These are phyloP conservation scores for Serendipita vermifera DNA, from an alignment of 768 basidiomycete genomes.

Conservation along the genomic window DNA sequence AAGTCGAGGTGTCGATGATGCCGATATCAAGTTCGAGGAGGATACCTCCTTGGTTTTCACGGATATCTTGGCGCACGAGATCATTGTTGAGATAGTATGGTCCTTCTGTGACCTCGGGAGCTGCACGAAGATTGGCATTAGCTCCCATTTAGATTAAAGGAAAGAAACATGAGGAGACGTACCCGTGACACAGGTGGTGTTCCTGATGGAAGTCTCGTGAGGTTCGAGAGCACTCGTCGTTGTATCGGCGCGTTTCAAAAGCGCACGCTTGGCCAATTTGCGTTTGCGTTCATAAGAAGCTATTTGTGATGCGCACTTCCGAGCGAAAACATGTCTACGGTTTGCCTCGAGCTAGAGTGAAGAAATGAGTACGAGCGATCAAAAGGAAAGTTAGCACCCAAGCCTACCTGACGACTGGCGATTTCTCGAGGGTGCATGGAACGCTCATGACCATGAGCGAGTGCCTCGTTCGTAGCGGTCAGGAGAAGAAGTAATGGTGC, in stretches of 20 bases:
- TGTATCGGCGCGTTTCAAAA: background rate
- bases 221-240: constrained; percentile 5
- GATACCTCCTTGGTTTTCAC: constrained; percentile 25
- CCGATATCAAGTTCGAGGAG: constrained; percentile 27
- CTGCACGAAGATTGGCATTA: no score
- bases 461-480: background rate
- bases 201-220: background rate
- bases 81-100: constrained; percentile 24
- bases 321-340: background rate
- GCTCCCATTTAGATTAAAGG: no score
- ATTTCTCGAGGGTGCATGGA: constrained; percentile 8
- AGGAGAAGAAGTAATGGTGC: background rate
- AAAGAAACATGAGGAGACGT: background rate
- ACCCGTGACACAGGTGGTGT: constrained; percentile 8
- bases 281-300: background rate
- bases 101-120: constrained; percentile 19
- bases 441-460: background rate
- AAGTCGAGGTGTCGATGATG: constrained; percentile 27
- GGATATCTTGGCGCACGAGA: constrained; percentile 22
- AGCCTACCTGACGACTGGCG: background rate
- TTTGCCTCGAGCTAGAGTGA: background rate
- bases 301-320: background rate
- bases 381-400: background rate
- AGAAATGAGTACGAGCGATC: background rate
- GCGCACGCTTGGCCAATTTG: background rate